Conservation (phyloP, 345 rosid species). For the Conringia planisiliqua region DNA sequence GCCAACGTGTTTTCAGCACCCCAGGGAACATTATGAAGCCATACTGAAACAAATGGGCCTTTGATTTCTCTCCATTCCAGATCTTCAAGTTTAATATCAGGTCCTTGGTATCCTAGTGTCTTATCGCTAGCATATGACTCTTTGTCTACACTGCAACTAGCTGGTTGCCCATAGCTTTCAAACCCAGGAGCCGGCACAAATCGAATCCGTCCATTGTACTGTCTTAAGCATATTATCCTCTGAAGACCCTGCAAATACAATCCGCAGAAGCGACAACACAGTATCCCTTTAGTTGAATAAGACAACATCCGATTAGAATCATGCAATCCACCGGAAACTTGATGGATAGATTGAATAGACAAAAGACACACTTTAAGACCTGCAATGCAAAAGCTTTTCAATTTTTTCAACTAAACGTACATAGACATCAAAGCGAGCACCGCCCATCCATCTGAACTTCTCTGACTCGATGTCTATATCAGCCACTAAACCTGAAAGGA, state of each 20-base stretch:
- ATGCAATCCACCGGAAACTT: neutral
- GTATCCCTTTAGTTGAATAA: neutral
- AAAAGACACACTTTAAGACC: neutral
- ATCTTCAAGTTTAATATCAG: conserved; percentile 47
- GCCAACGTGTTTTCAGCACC: conserved; percentile 76
- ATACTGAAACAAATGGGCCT: conserved; percentile 90
- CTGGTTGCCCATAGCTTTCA: conserved; percentile 68
- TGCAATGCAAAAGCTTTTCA: neutral
- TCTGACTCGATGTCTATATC: conserved; percentile 97
- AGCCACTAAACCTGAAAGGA: conserved; percentile 75
- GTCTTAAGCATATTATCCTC: conserved; percentile 63
- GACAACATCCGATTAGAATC: neutral
- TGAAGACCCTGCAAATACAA: conserved; percentile 58
- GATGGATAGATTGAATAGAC: neutral
- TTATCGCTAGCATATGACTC: conserved; percentile 33
- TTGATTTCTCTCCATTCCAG: conserved; percentile 71
- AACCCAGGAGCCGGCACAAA: conserved; percentile 96
- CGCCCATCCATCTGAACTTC: conserved; percentile 95
- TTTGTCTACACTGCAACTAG: conserved; percentile 33
- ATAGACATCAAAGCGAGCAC: conserved; percentile 76
- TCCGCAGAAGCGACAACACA: neutral
- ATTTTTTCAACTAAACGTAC: conserved; percentile 43
- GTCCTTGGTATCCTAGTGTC: conserved; percentile 54
- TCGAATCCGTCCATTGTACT: conserved; percentile 61
- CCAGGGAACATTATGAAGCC: conserved; percentile 99